A percentile compares a stretch with the other conserved stretches of the same genome.
phyloP scores from a whole-genome alignment of 345 rosid genomes.

The Geranium brycei region DNA sequence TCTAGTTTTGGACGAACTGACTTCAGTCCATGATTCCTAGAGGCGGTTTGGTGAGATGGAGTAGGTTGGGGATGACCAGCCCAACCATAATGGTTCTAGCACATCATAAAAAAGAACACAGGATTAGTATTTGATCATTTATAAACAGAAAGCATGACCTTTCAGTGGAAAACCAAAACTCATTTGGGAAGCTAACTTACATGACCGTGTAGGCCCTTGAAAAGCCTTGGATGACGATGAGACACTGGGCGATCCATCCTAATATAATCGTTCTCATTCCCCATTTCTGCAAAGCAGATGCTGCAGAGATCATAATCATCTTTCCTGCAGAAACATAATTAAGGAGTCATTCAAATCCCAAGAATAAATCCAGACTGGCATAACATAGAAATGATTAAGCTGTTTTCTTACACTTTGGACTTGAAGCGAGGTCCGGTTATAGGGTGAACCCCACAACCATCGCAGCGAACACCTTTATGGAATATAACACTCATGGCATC shows the following conservation, averaged over 20 bases:
- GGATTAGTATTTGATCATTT: background rate
- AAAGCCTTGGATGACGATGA: constrained; percentile 15
- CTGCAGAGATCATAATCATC: constrained; percentile 83
- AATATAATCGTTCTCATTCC: constrained; percentile 49
- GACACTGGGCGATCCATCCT: constrained; percentile 55
- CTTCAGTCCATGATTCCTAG: constrained; percentile 14
- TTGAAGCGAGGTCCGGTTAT: constrained; percentile 79
- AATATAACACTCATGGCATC: constrained; percentile 34
- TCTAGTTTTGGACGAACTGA: constrained; percentile 39
- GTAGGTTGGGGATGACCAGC: too few relatives aligned
- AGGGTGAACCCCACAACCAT: constrained; percentile 82
- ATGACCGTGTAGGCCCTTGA: constrained; percentile 21
- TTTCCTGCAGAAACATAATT: constrained; percentile 33
- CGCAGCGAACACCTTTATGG: constrained; percentile 81
- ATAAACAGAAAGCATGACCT: background rate
- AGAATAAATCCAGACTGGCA: constrained; percentile 2
- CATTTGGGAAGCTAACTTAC: constrained; percentile 23
- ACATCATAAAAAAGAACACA: background rate
- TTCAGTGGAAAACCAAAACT: constrained; percentile 6
- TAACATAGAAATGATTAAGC: background rate
- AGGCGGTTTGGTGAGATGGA: too few relatives aligned
- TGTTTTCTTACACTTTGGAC: constrained; percentile 69
- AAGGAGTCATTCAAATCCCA: background rate
- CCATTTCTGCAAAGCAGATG: constrained; percentile 64
- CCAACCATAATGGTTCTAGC: too few relatives aligned